phyloP scores from a whole-genome alignment of 2,329 filamentous ascomycete genomes.

The Penicillium sp. region DNA sequence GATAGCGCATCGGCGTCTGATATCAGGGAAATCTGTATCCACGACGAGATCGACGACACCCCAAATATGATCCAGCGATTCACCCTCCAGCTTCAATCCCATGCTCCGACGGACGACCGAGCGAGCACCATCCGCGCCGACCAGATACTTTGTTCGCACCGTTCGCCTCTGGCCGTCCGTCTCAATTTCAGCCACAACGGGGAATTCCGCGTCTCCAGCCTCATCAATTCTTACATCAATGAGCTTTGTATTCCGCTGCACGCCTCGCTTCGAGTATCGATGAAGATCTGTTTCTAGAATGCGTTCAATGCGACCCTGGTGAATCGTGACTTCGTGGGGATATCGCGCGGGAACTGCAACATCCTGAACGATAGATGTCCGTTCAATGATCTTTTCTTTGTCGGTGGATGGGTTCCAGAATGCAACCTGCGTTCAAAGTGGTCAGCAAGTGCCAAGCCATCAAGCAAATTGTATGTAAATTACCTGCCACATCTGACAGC shows the following conservation, averaged over 20 bases:
- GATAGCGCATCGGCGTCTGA: conserved; percentile 78
- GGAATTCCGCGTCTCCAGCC: conserved; percentile 46
- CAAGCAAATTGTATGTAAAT: neutral
- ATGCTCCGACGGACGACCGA: conserved; percentile 66
- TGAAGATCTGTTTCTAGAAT: conserved; percentile 70
- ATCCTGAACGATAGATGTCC: conserved; percentile 59
- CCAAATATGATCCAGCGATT: conserved; percentile 74
- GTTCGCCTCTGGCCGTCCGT: conserved; percentile 34
- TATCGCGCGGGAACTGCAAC: conserved; percentile 71
- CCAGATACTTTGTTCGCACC: conserved; percentile 70
- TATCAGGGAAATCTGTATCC: conserved; percentile 75
- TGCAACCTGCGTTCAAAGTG: conserved; percentile 43
- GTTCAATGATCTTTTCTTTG: conserved; percentile 58
- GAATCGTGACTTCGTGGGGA: conserved; percentile 71
- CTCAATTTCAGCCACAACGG: conserved; percentile 40
- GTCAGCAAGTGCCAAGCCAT: neutral
- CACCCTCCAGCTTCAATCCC: conserved; percentile 61
- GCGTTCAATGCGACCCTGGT: conserved; percentile 73
- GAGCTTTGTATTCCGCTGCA: conserved; percentile 70
- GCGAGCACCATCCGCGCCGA: conserved; percentile 72
- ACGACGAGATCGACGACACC: conserved; percentile 77
- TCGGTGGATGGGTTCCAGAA: conserved; percentile 69
- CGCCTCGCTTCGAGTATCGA: conserved; percentile 59
- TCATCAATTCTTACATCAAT: conserved; percentile 63
- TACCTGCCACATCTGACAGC: conserved; percentile 55